These are phyloP conservation scores for Eleusine coracana DNA, from an alignment of 176 grass and related monocot genomes.

Conservation along the genomic window DNA sequence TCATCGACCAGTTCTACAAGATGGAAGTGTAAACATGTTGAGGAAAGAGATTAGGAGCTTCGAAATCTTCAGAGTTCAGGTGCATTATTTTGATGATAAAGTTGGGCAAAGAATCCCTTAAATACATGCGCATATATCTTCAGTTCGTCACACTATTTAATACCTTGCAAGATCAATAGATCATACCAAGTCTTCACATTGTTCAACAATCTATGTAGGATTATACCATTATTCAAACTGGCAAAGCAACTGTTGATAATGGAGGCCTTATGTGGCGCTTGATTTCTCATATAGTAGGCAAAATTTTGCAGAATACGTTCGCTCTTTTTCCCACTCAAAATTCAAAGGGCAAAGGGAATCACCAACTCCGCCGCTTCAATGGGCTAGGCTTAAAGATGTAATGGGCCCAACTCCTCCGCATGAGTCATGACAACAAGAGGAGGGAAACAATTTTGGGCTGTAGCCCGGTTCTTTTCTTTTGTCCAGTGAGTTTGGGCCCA, in stretches of 20 bases:
- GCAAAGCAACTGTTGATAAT: not conserved
- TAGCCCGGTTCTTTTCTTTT: not conserved
- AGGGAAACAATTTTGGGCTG: not conserved
- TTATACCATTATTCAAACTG: not conserved
- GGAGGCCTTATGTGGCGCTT: conserved; percentile 14
- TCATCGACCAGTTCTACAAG: not conserved
- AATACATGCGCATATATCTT: conserved; percentile 4
- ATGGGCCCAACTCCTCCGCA: not conserved
- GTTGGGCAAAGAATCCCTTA: conserved; percentile 8
- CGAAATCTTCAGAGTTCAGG: not conserved
- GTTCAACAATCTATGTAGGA: too few species aligned
- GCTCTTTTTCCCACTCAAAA: not conserved
- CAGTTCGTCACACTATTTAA: not conserved
- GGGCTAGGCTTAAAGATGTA: not conserved
- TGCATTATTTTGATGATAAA: not conserved
- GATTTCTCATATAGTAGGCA: conserved; percentile 41
- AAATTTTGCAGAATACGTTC: not conserved
- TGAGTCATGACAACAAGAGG: too few species aligned
- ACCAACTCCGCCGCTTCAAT: not conserved
- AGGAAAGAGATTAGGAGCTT: conserved; percentile 10
- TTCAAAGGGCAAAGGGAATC: not conserved
- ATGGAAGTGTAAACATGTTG: conserved; percentile 4
- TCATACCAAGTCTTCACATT: conserved; percentile 7
- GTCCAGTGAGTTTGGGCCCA: not conserved
- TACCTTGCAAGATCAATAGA: not conserved